phyloP scores from a whole-genome alignment of 495 filamentous ascomycete species.

The Platismatia glauca region DNA sequence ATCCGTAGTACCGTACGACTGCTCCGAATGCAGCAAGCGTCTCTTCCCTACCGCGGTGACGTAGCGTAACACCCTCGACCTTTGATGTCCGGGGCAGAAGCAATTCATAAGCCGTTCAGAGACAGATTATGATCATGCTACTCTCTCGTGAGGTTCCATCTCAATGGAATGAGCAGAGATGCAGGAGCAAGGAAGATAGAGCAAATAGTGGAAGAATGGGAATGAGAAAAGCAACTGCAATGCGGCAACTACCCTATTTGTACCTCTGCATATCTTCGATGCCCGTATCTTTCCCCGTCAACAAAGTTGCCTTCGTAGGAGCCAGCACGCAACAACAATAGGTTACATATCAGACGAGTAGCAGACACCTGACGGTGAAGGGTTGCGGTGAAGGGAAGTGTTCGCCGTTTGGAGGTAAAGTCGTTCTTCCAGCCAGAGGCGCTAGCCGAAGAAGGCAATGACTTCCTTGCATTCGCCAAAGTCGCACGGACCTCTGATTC shows the following conservation, averaged over 20 bases:
- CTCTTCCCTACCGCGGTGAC: neutral
- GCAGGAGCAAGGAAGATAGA: neutral
- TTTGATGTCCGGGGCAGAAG: neutral
- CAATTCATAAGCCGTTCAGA: neutral
- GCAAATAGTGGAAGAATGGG: neutral
- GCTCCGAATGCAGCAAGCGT: neutral
- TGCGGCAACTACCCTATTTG: neutral
- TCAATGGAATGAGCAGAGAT: neutral
- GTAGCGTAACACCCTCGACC: neutral
- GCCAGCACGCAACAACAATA: neutral
- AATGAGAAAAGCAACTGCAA: neutral
- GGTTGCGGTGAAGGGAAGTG: constrained; percentile 1
- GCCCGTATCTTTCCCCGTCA: neutral
- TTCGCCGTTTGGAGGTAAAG: constrained; percentile 16
- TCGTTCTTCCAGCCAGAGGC: neutral
- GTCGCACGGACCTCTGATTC: constrained; percentile 1
- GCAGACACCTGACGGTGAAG: neutral
- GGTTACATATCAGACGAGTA: constrained; percentile 3
- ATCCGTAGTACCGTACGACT: neutral
- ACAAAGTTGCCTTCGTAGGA: neutral
- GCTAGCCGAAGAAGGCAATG: constrained; percentile 16
- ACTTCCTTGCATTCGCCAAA: constrained; percentile 2
- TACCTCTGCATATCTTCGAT: neutral
- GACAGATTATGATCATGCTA: neutral
- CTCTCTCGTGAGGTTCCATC: neutral